Evolutionary conservation across 352 stramenopile genomes (phyloP), one percentile per base, ranked within the genome.

Genomic region (Phytophthora litchii): DNA sequence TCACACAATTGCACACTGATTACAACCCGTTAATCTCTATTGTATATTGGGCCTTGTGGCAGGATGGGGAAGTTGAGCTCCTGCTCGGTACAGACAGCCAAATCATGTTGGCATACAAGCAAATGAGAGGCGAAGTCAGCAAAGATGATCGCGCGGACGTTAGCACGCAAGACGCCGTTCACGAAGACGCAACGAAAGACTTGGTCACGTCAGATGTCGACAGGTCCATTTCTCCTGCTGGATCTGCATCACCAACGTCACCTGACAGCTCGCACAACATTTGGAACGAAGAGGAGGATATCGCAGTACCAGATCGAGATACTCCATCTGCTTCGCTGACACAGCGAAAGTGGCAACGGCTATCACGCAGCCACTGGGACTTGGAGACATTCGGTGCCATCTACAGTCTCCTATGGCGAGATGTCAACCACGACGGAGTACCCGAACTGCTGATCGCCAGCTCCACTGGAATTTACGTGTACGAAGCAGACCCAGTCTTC

Each of bases 361-460:
- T 86, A 23, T 27, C 64, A 1, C 37, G 51, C 6, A 36, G 51
- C 1, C 31, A 61, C 8, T 90, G 78, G 76, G 49, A 80, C 36
- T 48, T 93, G 29, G 62, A 88, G 16, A 76, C 67, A 0, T 90
- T 90, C 46, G 83, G 83, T 0, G 55, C 70, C 29, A 80, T 93
- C 60, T 93, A 91, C 70, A 89, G 80, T 50, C 67, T 93, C n/a
- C 46, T 78, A 4, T 83, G 70, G 64, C 55, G 79, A 38, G 83
- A 93, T 54, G 43, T 91, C 11, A 91, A 93, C 45, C 52, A 54
- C 42, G 81, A 93, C 27, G 81, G 81, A 32, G 72, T 90, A 5
- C 43, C 71, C 2, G 83, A 93, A 42, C 46, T 93, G 19, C 56
- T 91, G 4, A 43, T 91, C 4, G 78, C 81, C 1, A 89, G 80